These are phyloP conservation scores for Cordyceps tenuipes DNA, from an alignment of 2,329 filamentous ascomycete genomes.

Conservation along the genomic window DNA sequence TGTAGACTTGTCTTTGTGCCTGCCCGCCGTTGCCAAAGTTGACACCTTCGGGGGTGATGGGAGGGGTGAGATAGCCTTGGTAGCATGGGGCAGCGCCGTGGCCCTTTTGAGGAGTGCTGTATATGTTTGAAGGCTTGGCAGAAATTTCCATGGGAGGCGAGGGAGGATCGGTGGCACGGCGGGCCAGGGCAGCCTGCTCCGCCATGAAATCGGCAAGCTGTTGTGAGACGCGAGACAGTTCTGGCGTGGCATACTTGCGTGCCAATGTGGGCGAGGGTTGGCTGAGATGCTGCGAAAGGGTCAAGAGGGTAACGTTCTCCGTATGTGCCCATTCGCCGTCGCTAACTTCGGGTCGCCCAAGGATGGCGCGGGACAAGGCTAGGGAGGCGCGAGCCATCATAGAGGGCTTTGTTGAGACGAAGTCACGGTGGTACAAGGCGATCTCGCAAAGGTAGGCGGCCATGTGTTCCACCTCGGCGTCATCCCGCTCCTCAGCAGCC, in stretches of 20 bases:
- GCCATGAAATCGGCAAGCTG: slow-evolving; percentile 51
- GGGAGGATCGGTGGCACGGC: slow-evolving; percentile 43
- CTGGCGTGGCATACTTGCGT: slow-evolving; percentile 50
- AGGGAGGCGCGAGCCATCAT: slow-evolving; percentile 83
- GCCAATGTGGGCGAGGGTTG: slow-evolving; percentile 50
- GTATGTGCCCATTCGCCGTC: slow-evolving; percentile 69
- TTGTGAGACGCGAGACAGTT: slow-evolving; percentile 45
- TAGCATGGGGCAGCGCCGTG: slow-evolving; percentile 55
- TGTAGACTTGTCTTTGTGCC: slow-evolving; percentile 39
- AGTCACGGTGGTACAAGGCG: slow-evolving; percentile 91
- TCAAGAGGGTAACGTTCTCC: slow-evolving; percentile 57
- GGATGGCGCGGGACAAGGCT: slow-evolving; percentile 76
- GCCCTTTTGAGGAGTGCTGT: slow-evolving; percentile 72
- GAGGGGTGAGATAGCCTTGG: slow-evolving; percentile 74
- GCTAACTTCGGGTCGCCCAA: slow-evolving; percentile 68
- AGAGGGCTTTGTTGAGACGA: slow-evolving; percentile 85
- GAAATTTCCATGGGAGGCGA: slow-evolving; percentile 48
- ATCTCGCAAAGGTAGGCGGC: slow-evolving; percentile 91
- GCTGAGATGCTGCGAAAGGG: slow-evolving; percentile 51
- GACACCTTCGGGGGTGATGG: slow-evolving; percentile 70
- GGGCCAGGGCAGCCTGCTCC: slow-evolving; percentile 48
- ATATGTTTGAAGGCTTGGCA: slow-evolving; percentile 51
- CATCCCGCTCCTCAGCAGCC: slow-evolving; percentile 67
- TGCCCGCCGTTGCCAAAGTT: slow-evolving; percentile 27
- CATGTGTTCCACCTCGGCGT: slow-evolving; percentile 90